Evolutionary conservation across 768 basidiomycete genomes (phyloP), one percentile per base, ranked within the genome.

Genomic region (Holtermannia corniformis): DNA sequence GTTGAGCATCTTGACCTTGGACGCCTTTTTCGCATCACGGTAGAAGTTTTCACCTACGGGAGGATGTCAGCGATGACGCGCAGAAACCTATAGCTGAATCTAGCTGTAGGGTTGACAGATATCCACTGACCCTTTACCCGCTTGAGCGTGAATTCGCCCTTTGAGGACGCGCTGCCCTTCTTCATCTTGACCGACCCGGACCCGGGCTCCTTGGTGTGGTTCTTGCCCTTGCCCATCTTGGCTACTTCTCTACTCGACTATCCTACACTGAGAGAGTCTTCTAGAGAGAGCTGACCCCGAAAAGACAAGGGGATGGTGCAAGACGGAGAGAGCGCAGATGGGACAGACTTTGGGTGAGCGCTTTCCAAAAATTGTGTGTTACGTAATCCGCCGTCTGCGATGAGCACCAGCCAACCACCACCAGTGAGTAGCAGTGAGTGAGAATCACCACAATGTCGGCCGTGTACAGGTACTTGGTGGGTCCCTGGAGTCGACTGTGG

Each of bases 11-110:
- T 95, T 96, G 50, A 91, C 80, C 55, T 84, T 78, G 25, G 78
- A 76, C 32, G 83, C 89, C 64, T 82, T 78, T 71, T 96, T 96
- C 42, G 89, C 91, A 85, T 91, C 82, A 73, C 91, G 87, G 76
- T 95, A 99, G 77, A 96, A 97, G 72, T 93, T 99, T 76, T 95
- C 90, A 67, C 91, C 92, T 70, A 32, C 1, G 41, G 54, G 25
- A 12, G 13, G 7, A 42, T 42, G 3, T 43, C 50, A 43, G 37
- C 37, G 2, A 41, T 2, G 3, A 21, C 12, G 1, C 21, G 21
- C 13, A 12, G 20, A 22, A 3, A 19, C 13, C n/a, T n/a, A n/a
- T n/a, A n/a, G n/a, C n/a, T n/a, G n/a, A 21, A 25, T 26, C 5
- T 26, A 37, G n/a, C 40, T 23, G 16, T 26, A 37, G 4, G 26